Percentiles rank a stretch among this genome's conserved stretches.
Conservation (phyloP, 805 yeast species). For the Candida dendrica region DNA sequence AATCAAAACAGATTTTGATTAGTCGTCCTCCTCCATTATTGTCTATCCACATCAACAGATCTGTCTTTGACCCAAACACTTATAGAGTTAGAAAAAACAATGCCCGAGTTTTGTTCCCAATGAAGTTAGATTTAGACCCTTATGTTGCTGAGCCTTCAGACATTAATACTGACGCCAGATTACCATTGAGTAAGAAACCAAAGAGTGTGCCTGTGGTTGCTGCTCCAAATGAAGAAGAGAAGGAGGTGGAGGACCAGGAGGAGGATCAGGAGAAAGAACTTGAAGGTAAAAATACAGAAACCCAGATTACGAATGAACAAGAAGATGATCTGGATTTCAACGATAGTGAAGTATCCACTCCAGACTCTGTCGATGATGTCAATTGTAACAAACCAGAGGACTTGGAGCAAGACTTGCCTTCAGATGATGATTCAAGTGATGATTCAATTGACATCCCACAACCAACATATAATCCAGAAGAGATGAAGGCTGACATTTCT, state of each 20-base stretch:
- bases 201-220: conserved; percentile 12
- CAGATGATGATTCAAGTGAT: conserved; percentile 6
- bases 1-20: conserved; percentile 76
- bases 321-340: background rate
- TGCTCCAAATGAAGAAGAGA: conserved; percentile 4
- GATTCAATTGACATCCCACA: conserved; percentile 6
- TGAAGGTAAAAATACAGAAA: conserved; percentile 7
- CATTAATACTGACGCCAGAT: conserved; percentile 73
- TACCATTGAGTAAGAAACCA: conserved; percentile 54
- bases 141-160: conserved; percentile 65
- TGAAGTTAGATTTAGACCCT: conserved; percentile 55
- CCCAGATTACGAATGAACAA: background rate
- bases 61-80: conserved; percentile 84
- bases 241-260: conserved; percentile 6
- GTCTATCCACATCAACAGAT: conserved; percentile 84
- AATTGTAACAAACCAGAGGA: conserved; percentile 1
- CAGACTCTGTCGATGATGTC: background rate
- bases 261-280: conserved; percentile 1
- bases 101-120: conserved; percentile 73
- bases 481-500: conserved; percentile 6
- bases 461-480: background rate
- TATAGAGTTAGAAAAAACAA: conserved; percentile 80
- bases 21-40: conserved; percentile 79
- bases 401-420: conserved; percentile 2
- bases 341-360: background rate